A percentile compares a stretch with the other conserved stretches of the same genome.
These are phyloP conservation scores for Dactylellina drechsleri DNA, from an alignment of 2,329 filamentous ascomycete genomes.

Conservation along the genomic window DNA sequence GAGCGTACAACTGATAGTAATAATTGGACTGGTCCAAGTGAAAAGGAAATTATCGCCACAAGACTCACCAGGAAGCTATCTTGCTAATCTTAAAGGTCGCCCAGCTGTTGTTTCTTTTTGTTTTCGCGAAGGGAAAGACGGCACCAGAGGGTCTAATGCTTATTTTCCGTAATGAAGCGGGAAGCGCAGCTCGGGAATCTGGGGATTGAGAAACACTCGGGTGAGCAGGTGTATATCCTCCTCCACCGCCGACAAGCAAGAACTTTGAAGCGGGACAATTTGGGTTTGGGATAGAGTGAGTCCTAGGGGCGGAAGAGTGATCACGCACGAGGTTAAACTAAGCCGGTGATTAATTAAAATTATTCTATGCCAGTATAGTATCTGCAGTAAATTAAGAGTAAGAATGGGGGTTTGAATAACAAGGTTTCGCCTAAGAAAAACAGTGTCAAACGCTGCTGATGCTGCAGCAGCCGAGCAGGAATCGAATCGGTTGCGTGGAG, in stretches of 20 bases:
- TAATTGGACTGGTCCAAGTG: neutral
- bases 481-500: conserved; percentile 9
- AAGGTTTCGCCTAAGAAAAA: conserved; percentile 45
- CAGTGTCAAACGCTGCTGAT: conserved; percentile 38
- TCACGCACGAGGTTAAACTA: conserved; percentile 39
- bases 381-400: conserved; percentile 9
- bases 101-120: conserved; percentile 28
- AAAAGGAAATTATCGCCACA: neutral
- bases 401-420: conserved; percentile 41
- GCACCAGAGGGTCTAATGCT: conserved; percentile 28
- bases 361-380: neutral
- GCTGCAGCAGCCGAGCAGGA: conserved; percentile 11
- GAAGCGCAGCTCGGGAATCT: conserved; percentile 30
- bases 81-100: conserved; percentile 49
- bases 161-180: conserved; percentile 18
- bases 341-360: neutral
- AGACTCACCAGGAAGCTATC: conserved; percentile 54
- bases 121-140: conserved; percentile 5
- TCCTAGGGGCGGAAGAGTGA: conserved; percentile 22
- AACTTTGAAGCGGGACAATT: neutral
- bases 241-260: conserved; percentile 23
- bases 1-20: neutral
- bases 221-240: conserved; percentile 17
- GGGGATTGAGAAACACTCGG: conserved; percentile 19
- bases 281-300: conserved; percentile 1